A percentile compares a stretch with the other conserved stretches of the same genome.
These are phyloP conservation scores for Thelonectria olida DNA, from an alignment of 2,329 filamentous ascomycete species.

Conservation along the genomic window DNA sequence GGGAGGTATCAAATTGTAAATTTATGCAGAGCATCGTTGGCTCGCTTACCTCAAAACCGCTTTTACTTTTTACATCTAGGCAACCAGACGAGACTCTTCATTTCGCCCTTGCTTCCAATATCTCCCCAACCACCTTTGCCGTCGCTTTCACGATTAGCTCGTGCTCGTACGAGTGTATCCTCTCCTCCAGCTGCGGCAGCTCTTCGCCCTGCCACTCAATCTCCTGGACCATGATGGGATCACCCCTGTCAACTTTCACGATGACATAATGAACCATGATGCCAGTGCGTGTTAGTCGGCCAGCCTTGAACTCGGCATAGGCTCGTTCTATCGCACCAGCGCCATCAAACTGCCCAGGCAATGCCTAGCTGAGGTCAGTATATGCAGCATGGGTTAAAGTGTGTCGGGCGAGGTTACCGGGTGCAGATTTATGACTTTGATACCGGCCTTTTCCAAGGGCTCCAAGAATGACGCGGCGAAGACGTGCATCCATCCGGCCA, in stretches of 20 bases:
- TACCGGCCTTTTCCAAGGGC: conserved; percentile 68
- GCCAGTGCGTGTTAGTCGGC: conserved; percentile 75
- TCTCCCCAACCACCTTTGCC: conserved; percentile 53
- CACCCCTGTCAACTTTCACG: conserved; percentile 80
- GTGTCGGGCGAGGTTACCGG: conserved; percentile 77
- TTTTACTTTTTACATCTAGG: no score
- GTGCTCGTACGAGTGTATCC: conserved; percentile 82
- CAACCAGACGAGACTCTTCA: no score
- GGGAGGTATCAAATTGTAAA: no score
- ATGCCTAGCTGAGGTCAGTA: no score
- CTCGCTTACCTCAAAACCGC: no score
- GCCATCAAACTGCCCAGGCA: conserved; percentile 76
- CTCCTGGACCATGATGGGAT: conserved; percentile 75
- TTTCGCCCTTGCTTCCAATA: conserved; percentile 32
- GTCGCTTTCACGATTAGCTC: conserved; percentile 80
- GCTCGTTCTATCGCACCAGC: conserved; percentile 80
- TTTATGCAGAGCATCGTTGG: no score
- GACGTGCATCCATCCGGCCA: conserved; percentile 90
- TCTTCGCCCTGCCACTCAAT: conserved; percentile 72
- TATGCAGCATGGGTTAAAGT: no score
- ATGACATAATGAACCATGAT: conserved; percentile 92
- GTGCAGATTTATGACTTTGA: conserved; percentile 85
- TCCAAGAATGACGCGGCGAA: conserved; percentile 75
- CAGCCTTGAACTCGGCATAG: conserved; percentile 73
- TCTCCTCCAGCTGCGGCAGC: conserved; percentile 72